A percentile compares a stretch with the other conserved stretches of the same genome.
Conservation (phyloP, 352 stramenopile genomes). For the Globisporangium alternatum region DNA sequence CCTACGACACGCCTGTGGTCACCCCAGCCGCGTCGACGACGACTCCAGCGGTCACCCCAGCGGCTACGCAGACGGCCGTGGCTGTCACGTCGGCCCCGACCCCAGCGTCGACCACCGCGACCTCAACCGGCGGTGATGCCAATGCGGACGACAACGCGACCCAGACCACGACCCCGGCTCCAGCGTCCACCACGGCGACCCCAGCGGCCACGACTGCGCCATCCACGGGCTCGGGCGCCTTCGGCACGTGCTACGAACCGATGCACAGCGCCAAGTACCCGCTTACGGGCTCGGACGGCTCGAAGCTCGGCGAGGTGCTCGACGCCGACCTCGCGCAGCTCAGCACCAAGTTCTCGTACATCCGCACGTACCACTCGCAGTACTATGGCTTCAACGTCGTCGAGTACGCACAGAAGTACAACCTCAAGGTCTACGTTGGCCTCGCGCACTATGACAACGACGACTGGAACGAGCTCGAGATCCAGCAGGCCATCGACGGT, state of each 20-base stretch:
- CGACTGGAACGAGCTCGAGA: slow-evolving; percentile 45
- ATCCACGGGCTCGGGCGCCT: not conserved
- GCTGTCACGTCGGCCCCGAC: not conserved
- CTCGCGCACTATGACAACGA: slow-evolving; percentile 40
- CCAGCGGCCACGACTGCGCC: not conserved
- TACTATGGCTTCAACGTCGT: slow-evolving; percentile 46
- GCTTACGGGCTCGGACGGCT: slow-evolving; percentile 24
- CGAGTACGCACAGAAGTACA: slow-evolving; percentile 40
- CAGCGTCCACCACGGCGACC: not conserved
- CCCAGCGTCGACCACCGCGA: not conserved
- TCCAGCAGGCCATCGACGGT: slow-evolving; percentile 36
- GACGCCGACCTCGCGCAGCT: slow-evolving; percentile 48
- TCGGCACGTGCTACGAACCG: slow-evolving; percentile 51
- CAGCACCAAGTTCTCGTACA: slow-evolving; percentile 39
- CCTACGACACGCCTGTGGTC: not conserved
- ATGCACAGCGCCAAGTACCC: slow-evolving; percentile 58
- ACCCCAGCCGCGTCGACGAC: not conserved
- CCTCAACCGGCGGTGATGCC: not conserved
- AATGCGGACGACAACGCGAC: not conserved
- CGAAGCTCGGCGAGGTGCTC: slow-evolving; percentile 26
- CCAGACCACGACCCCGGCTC: not conserved
- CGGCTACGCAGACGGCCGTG: not conserved
- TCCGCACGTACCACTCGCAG: slow-evolving; percentile 63
- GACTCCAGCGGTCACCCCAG: not conserved
- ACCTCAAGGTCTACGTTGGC: slow-evolving; percentile 53